Evolutionary conservation across 2,329 filamentous ascomycete genomes (phyloP), one percentile per base, ranked within the genome.

Genomic region (Trichothecium roseum): DNA sequence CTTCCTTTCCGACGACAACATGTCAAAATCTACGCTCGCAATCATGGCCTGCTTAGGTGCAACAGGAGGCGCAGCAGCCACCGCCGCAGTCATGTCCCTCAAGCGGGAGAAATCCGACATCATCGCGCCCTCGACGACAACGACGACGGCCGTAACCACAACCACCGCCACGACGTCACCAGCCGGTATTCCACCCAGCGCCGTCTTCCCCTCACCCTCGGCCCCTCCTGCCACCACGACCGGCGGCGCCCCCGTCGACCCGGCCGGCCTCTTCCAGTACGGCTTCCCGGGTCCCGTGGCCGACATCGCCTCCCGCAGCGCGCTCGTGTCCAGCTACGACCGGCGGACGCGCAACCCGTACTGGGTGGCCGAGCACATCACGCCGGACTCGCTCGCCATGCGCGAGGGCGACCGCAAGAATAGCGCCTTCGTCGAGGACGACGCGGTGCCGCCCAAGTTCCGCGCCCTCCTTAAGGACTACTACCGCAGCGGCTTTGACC

Each of bases 361-460:
- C 56, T 98, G 89, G 89, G 91, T 88, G 8, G 80, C 82, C 44
- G 91, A 98, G 66, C 91, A 98, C 68, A 95, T 98, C 60, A 98
- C 91, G 0, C 78, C 87, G 2, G 74, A 77, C 26, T 96, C 89
- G 1, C 74, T 98, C 12, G 70, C 81, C 4, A 57, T 68, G 35
- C 77, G 78, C 43, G 78, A 81, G 41, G 91, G 76, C 46, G 88
- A 96, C 63, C 80, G 91, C 52, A 84, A 85, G 57, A 69, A 89
- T 69, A 87, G 79, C 56, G 63, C 63, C 42, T 98, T 98, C 58
- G 60, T 78, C 45, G 89, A 98, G 62, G 91, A 98, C 60, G 57
- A 69, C 3, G 60, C 62, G 17, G 81, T 98, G 37, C 91, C 91
- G 0, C 71, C 81, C 35, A 80, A 83, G 61, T 98, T 95, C 69